Conservation (phyloP, 441 rosid genomes). For the Populus trichocarpa region DNA sequence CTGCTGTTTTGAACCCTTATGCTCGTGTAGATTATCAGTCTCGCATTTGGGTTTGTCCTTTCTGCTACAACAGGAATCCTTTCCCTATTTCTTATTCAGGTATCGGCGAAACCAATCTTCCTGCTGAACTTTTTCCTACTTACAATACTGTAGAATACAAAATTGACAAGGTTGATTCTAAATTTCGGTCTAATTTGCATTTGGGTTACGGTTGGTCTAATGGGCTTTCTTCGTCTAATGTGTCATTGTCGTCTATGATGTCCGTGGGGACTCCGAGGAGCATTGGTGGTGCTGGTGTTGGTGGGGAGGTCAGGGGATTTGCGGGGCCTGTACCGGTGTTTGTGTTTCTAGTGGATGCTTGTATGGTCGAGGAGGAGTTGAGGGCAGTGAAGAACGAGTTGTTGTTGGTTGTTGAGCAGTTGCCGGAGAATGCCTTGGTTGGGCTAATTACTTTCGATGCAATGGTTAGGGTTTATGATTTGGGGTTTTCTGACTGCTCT, state of each 20-base stretch:
- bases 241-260: conserved; percentile 43
- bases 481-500: conserved; percentile 65
- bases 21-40: conserved; percentile 82
- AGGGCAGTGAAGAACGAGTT: conserved; percentile 66
- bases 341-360: conserved; percentile 76
- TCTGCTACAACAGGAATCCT: conserved; percentile 55
- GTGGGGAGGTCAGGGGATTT: conserved; percentile 20
- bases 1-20: conserved; percentile 74
- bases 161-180: conserved; percentile 21
- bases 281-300: conserved; percentile 13
- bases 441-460: conserved; percentile 73
- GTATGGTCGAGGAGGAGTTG: conserved; percentile 67
- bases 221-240: conserved; percentile 39
- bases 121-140: conserved; percentile 95
- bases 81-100: conserved; percentile 76
- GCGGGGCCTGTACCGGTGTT: conserved; percentile 60
- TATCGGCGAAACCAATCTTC: conserved; percentile 71
- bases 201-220: conserved; percentile 20
- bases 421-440: conserved; percentile 73
- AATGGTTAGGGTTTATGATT: conserved; percentile 79
- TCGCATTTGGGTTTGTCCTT: conserved; percentile 84
- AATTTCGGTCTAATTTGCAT: conserved; percentile 8
- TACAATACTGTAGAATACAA: conserved; percentile 78
- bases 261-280: conserved; percentile 26
- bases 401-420: conserved; percentile 64